A percentile compares a stretch with the other conserved stretches of the same genome.
Conservation (phyloP, 495 filamentous ascomycete species). For the Cercophora scortea region DNA sequence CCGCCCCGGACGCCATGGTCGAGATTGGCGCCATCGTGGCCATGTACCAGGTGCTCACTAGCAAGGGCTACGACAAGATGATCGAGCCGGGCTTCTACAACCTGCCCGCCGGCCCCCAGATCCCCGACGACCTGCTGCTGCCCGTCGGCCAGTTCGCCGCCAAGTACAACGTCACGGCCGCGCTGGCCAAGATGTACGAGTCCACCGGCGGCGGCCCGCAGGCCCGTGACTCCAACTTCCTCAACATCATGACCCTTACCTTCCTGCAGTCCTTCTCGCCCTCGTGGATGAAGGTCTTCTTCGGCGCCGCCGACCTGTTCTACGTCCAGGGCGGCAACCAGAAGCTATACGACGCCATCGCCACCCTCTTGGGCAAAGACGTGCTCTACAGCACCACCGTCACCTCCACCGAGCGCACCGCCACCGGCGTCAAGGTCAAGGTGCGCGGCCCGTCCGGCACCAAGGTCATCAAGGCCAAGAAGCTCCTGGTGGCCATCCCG, state of each 20-base stretch:
- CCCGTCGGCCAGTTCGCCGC: constrained; percentile 38
- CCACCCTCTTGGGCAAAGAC: constrained; percentile 23
- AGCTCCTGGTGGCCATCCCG: constrained; percentile 34
- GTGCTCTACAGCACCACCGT: constrained; percentile 31
- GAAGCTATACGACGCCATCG: constrained; percentile 30
- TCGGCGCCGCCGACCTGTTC: constrained; percentile 18
- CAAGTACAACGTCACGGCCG: constrained; percentile 24
- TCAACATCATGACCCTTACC: constrained; percentile 29
- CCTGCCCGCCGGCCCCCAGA: constrained; percentile 24
- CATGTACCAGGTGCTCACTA: constrained; percentile 26
- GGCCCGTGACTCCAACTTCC: constrained; percentile 24
- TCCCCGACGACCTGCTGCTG: constrained; percentile 41
- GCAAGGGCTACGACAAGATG: constrained; percentile 31
- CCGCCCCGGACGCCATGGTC: constrained; percentile 7
- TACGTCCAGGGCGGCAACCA: constrained; percentile 30
- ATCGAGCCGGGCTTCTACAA: constrained; percentile 33
- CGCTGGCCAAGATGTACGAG: constrained; percentile 23
- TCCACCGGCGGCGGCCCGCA: constrained; percentile 33
- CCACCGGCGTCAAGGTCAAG: constrained; percentile 25
- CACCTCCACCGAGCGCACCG: constrained; percentile 16
- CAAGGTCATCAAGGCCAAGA: constrained; percentile 26
- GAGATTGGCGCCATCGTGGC: constrained; percentile 21
- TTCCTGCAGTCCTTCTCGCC: constrained; percentile 31
- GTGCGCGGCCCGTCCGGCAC: constrained; percentile 22
- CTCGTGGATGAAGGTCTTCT: constrained; percentile 19